Evolutionary conservation across 108 stramenopile species (phyloP), one percentile per base, ranked within the genome.

Genomic region (Pseudonitzschia multistriata): DNA sequence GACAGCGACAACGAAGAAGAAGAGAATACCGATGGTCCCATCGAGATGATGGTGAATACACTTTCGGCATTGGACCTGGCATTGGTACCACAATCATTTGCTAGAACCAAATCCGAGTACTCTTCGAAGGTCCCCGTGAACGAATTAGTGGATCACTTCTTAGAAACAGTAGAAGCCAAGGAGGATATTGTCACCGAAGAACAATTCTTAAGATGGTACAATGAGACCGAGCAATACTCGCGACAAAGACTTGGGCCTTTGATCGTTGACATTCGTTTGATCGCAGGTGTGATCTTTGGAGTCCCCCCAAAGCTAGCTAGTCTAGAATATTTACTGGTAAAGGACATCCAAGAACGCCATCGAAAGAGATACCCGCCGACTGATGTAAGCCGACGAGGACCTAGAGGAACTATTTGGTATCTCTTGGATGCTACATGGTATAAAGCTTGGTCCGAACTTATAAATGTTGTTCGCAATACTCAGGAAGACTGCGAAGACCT

Each of bases 381-480:
- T 10, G 69, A 74, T 5, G 75, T 82, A 14, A 83, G 88, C 56
- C 86, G 88, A 11, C 74, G 90, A 47, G 93, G 93, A 39, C 90
- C 93, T 22, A 48, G 74, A 52, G 90, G 90, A 30, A 94, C 93
- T 5, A 62, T 90, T 36, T 94, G 93, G 93, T 88, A 88, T 67
- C 74, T 94, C 19, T 83, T 94, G 39, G 86, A 88, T 72, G 74
- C 82, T 57, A 71, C 57, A 17, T 94, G 93, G 93, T 86, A 63
- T 50, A 75, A 76, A 25, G 56, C 62, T 19, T 94, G 93, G 93
- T 45, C 54, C 28, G 34, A 33, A 21, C 25, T 78, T 52, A 64
- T 94, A 28, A 55, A 83, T 64, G 28, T 77, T 62, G 76, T 73
- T 13, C 57, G 79, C 3, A 68, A 56, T 35, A 81, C 67, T n/a